Conservation (phyloP, 78 protist genomes). For the Dictyostelium intermedium region DNA sequence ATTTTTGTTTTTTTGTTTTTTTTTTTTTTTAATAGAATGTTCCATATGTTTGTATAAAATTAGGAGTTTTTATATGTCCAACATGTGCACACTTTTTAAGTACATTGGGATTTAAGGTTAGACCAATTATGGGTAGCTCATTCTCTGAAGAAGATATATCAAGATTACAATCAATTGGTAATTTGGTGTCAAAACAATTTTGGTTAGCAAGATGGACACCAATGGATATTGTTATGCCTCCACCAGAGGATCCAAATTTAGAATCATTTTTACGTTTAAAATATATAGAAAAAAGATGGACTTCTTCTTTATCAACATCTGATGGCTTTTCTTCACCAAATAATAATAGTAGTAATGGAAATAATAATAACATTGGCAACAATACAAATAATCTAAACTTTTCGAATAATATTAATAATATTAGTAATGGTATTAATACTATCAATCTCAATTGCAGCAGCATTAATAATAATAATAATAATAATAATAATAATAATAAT, state of each 20-base stretch:
- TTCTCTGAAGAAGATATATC: constrained; percentile 67
- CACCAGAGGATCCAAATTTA: constrained; percentile 59
- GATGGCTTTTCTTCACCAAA: constrained; percentile 22
- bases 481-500: not conserved
- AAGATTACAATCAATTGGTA: constrained; percentile 69
- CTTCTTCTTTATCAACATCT: not conserved
- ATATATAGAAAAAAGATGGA: constrained; percentile 77
- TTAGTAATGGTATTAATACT: not conserved
- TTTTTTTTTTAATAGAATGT: constrained; percentile 40
- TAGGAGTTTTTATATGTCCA: constrained; percentile 67
- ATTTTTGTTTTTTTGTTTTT: not conserved
- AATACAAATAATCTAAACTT: not conserved
- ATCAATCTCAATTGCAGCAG: not conserved
- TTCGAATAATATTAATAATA: not conserved
- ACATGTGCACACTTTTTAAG: constrained; percentile 68
- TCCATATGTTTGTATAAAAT: constrained; percentile 68
- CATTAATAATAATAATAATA: not conserved
- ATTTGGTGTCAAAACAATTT: constrained; percentile 71
- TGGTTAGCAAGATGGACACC: constrained; percentile 75
- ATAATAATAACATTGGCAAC: not conserved
- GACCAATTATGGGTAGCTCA: constrained; percentile 53
- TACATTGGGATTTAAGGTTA: constrained; percentile 48
- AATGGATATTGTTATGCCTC: constrained; percentile 40
- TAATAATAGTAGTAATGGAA: constrained; percentile 8
- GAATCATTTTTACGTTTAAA: constrained; percentile 53